Evolutionary conservation across 805 yeast genomes (phyloP).

Genomic region (Cyberlindnera suaveolens): DNA sequence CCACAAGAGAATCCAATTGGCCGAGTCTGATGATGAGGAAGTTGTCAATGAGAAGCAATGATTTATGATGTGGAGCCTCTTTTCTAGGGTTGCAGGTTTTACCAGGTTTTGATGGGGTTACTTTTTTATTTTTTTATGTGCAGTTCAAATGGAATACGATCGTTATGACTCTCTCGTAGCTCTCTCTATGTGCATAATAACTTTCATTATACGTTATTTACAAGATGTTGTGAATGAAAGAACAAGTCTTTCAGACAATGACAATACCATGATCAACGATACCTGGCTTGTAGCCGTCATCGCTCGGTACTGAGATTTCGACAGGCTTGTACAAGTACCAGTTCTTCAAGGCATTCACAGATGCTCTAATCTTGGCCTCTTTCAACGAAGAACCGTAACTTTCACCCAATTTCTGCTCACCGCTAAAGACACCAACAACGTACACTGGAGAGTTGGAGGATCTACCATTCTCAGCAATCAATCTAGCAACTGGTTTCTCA

Average conservation of each 20-base stretch:
- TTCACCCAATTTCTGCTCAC: constrained; percentile 79
- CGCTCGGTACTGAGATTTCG: constrained; percentile 58
- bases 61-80: background rate
- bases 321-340: constrained; percentile 90
- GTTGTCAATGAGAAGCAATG: constrained; percentile 7
- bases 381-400: constrained; percentile 86
- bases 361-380: constrained; percentile 91
- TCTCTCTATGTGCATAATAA: background rate
- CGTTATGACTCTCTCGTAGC: background rate
- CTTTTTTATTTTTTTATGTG: background rate
- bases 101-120: background rate
- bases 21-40: constrained; percentile 1
- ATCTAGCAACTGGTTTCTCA: constrained; percentile 68
- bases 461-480: constrained; percentile 93
- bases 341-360: constrained; percentile 82
- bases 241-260: constrained; percentile 26
- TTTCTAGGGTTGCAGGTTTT: background rate
- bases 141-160: background rate
- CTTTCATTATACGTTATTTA: too few species aligned
- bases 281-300: constrained; percentile 32
- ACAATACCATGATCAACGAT: constrained; percentile 40
- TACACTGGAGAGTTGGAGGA: constrained; percentile 75
- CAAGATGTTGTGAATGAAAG: background rate
- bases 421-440: constrained; percentile 88
- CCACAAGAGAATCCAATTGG: constrained; percentile 3